Base-by-base conservation (phyloP, 2,329 filamentous ascomycete species). In the Emergomyces africanus region DNA sequence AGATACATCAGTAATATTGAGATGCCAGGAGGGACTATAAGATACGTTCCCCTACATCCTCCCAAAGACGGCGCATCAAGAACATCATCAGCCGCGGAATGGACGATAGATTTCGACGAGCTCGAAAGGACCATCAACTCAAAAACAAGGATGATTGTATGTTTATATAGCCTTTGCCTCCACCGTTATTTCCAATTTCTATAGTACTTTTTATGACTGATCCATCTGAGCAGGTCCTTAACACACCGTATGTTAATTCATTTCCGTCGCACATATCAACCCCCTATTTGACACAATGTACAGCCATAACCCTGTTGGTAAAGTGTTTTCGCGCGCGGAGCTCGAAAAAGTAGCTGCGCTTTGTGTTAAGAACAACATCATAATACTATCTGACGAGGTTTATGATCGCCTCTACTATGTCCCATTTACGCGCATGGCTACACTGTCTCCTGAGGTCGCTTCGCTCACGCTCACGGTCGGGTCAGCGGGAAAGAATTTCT, bases 401-500 rank as follows among this genome's bases (percentile, higher is more conserved):
- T 99, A 99, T 72, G 94, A 99, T 73, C 85, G 90, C 30, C 83
- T 99, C 0, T 96, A 87, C 80, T 99, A 97, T 71, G 89, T 90
- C 0, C 92, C 92, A 0, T 99, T 97, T 71, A 97, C 91, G 0
- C 84, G 94, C 66, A 87, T 97, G 59, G 89, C 89, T 28, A 96
- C 90, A 0, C 78, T 99, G 20, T 95, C 90, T 0, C 90, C 91
- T 0, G 90, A 96, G 71, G 84, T 97, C 57, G 90, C 90, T 66
- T 83, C 83, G 60, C 81, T 95, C 65, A 97, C 94, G 4, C 75
- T 99, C 54, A 97, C 94, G 0, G 94, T 99, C 35, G 94, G 94
- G 23, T 96, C 90, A 0, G 94, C 90, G 0, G 94, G 94, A 67
- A 99, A 99, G 81, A 95, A 94, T 78, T 99, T 99, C 75, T 97